Evolutionary conservation across 2,329 filamentous ascomycete species (phyloP), one percentile per base, ranked within the genome.

Genomic region (Penicillium sp.): DNA sequence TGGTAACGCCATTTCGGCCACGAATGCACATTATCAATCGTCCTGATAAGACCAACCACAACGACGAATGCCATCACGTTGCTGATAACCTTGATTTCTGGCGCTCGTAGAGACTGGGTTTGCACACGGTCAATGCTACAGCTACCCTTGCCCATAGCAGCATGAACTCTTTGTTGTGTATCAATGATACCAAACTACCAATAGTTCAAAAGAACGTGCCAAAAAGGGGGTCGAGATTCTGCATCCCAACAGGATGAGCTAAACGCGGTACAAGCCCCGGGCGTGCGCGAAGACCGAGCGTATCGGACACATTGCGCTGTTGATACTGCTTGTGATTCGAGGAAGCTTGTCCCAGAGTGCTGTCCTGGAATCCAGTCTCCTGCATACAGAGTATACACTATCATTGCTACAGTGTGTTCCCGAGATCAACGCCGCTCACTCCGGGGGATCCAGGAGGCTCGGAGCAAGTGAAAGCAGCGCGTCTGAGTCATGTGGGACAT

Each of bases 11-110:
- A 56, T 57, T 56, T 58, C 55, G 34, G 54, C 54, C 62, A 63
- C 59, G 37, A 53, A 53, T 34, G 42, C 38, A 20, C 59, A 67
- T 67, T 67, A 66, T 67, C 66, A 66, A 67, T 64, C 50, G 54
- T 51, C 41, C 57, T 55, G 64, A 66, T 68, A 69, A 70, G 65
- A 65, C 71, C 72, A 74, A 74, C 72, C 72, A 74, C 69, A 66
- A 49, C 59, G 17, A 52, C 50, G 58, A 57, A 50, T 65, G 25
- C 48, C 63, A 60, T 62, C 72, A 73, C 71, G 71, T 73, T 74
- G 64, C 58, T 60, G 17, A 47, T 37, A 54, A 48, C 41, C 22
- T 25, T 37, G 51, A 51, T 35, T 35, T 48, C 42, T 17, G 37
- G 34, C 25, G 17, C 17, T 25, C 20, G 17, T 35, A 20, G 20